A percentile compares a stretch with the other conserved stretches of the same genome.
phyloP scores from a whole-genome alignment of 306 rosid species.

The Cucumis hystrix region DNA sequence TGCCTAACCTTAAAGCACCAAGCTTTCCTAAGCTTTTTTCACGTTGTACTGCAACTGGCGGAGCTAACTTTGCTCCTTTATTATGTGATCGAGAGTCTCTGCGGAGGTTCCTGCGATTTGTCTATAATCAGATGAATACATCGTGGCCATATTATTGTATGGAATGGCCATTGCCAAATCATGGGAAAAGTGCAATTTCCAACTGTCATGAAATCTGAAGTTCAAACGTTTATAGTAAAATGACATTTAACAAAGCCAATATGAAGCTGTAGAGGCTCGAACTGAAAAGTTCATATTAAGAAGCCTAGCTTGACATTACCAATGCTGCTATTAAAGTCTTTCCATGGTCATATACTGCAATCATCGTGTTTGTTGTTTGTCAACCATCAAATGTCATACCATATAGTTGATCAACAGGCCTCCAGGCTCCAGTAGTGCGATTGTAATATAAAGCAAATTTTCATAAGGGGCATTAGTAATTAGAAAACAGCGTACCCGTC shows the following conservation, averaged over 20 bases:
- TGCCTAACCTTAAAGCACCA: slow-evolving; percentile 28
- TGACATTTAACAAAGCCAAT: not conserved
- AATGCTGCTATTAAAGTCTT: slow-evolving; percentile 19
- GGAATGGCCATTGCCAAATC: not conserved
- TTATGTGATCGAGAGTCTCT: slow-evolving; percentile 16
- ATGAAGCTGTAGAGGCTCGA: not conserved
- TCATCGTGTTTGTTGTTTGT: slow-evolving; percentile 22
- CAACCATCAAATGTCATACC: slow-evolving; percentile 18
- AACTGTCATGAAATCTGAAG: not conserved
- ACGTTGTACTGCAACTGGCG: slow-evolving; percentile 21
- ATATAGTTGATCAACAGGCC: slow-evolving; percentile 14
- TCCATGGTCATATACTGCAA: slow-evolving; percentile 16
- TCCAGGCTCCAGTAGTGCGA: slow-evolving; percentile 29
- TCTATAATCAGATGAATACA: slow-evolving; percentile 22
- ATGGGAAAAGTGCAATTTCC: not conserved
- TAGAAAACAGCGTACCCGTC: slow-evolving; percentile 25
- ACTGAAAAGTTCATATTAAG: slow-evolving; percentile 1
- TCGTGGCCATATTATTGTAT: slow-evolving; percentile 10
- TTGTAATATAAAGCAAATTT: slow-evolving; percentile 11
- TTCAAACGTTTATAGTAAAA: not conserved
- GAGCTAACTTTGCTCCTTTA: slow-evolving; percentile 29
- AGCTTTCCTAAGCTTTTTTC: slow-evolving; percentile 19
- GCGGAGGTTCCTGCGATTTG: slow-evolving; percentile 18
- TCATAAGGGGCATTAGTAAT: slow-evolving; percentile 10
- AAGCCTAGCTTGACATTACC: slow-evolving; percentile 24